Evolutionary conservation across 768 basidiomycete species (phyloP), one percentile per base, ranked within the genome.

Genomic region (Pleurotus djamor): DNA sequence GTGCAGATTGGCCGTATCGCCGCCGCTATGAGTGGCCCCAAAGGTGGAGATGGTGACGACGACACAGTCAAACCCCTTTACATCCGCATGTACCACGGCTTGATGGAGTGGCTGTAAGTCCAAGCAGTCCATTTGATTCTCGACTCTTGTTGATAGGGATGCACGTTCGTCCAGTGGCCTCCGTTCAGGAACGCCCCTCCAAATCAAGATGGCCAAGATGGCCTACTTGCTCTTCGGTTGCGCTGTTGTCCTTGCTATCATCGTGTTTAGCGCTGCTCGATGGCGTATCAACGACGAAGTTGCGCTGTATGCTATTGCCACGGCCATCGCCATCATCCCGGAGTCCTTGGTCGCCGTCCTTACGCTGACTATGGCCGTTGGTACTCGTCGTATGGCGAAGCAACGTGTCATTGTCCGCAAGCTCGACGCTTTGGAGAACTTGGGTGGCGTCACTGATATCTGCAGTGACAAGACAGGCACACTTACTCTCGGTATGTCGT

Each of bases 391-490:
- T 55, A 83, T 87, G 68, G 83, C 83, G 2, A 75, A 70, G 14
- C 51, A 84, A 65, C 79, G 86, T 60, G 86, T 86, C 35, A 80
- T 88, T 58, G 84, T 87, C 12, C 77, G 85, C 36, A 79, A 83
- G 55, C 77, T 88, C 61, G 85, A 87, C 61, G 84, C 86, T 16
- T 75, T 88, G 61, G 85, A 88, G 66, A 84, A 80, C 52, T 67
- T 88, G 37, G 83, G 85, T 9, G 83, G 79, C 6, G 84, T 88
- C 5, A 75, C 73, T 2, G 72, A 77, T 64, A 73, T 79, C 36
- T 87, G 86, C 66, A 84, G 83, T 21, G 86, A 88, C 68, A 87
- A 87, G 70, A 88, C 86, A 0, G 86, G 86, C 33, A 88, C 86
- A 13, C 68, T 84, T 32, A 83, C 83, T 16, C 32, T 52, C 14